Evolutionary conservation across 495 filamentous ascomycete genomes (phyloP).

Genomic region (Ascodesmis nigricans): DNA sequence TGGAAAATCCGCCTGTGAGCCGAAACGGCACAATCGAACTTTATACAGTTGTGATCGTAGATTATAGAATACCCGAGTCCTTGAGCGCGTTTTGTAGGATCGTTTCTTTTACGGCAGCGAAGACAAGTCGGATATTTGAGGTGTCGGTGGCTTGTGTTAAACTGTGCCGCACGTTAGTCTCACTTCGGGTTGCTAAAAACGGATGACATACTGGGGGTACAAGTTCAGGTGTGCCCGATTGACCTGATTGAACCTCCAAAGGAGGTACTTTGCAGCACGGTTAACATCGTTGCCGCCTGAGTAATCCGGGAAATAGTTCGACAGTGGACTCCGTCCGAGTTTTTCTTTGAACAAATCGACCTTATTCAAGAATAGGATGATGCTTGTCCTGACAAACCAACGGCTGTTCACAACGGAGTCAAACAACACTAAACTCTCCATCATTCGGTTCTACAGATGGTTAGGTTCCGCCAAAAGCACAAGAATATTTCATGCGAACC

Average conservation of each 20-base stretch:
- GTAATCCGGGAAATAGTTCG: slow-evolving; percentile 94
- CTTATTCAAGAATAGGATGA: slow-evolving; percentile 96
- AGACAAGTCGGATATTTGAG: slow-evolving; percentile 90
- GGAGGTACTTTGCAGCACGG: slow-evolving; percentile 86
- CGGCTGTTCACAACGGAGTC: slow-evolving; percentile 96
- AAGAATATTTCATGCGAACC: slow-evolving; percentile 28
- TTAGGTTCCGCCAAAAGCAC: slow-evolving; percentile 11
- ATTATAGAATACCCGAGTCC: slow-evolving; percentile 87
- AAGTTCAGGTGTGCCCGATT: slow-evolving; percentile 89
- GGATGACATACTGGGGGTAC: slow-evolving; percentile 69
- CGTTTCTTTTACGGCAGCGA: slow-evolving; percentile 95
- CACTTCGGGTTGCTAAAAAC: slow-evolving; percentile 1
- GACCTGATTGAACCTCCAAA: slow-evolving; percentile 98
- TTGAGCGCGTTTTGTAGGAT: slow-evolving; percentile 95
- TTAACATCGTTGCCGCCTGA: slow-evolving; percentile 94
- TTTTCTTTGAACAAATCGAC: slow-evolving; percentile 95
- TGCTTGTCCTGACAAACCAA: slow-evolving; percentile 97
- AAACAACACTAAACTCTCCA: slow-evolving; percentile 93
- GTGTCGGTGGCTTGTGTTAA: slow-evolving; percentile 97
- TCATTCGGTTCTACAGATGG: slow-evolving; percentile 72
- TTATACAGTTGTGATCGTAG: slow-evolving; percentile 22
- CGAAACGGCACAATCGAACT: slow-evolving; percentile 9
- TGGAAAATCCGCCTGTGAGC: slow-evolving; percentile 12
- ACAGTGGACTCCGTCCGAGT: slow-evolving; percentile 65
- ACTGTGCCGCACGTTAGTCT: slow-evolving; percentile 31